Percentiles rank a stretch among this genome's conserved stretches.
These are phyloP conservation scores for Verticillium nubilum DNA, from an alignment of 2,329 filamentous ascomycete genomes.

Conservation along the genomic window DNA sequence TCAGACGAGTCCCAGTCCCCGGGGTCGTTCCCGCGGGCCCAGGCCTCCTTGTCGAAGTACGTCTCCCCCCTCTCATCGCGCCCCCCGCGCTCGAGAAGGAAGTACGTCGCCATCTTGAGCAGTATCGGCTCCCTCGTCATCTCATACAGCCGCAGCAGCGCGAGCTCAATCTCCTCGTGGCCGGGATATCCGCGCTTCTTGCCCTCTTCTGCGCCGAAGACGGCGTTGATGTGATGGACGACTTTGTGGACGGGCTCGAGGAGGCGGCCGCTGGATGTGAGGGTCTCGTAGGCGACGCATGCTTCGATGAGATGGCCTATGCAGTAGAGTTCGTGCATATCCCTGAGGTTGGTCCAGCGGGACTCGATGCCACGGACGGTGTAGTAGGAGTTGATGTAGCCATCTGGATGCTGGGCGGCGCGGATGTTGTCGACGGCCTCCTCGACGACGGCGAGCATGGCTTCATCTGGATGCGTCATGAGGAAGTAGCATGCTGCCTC, in stretches of 20 bases:
- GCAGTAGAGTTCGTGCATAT: slow-evolving; percentile 4
- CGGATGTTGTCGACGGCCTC: slow-evolving; percentile 5
- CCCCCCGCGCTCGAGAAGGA: slow-evolving; percentile 51
- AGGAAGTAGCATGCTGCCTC: slow-evolving; percentile 5
- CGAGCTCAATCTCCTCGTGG: slow-evolving; percentile 38
- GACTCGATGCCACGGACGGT: neutral
- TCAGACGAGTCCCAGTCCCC: slow-evolving; percentile 1
- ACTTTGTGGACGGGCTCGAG: slow-evolving; percentile 2
- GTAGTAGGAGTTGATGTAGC: slow-evolving; percentile 6
- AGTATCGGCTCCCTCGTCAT: slow-evolving; percentile 24
- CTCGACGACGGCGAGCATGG: slow-evolving; percentile 1
- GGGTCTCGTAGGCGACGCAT: slow-evolving; percentile 3
- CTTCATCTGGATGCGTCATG: neutral
- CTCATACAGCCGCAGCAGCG: slow-evolving; percentile 31
- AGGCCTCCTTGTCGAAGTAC: slow-evolving; percentile 49
- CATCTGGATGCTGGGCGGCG: slow-evolving; percentile 1
- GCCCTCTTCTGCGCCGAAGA: neutral
- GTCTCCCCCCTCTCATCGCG: slow-evolving; percentile 40
- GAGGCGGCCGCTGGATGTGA: slow-evolving; percentile 1
- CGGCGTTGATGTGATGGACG: neutral
- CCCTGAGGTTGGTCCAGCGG: slow-evolving; percentile 4
- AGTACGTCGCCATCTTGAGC: slow-evolving; percentile 43
- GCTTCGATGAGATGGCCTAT: slow-evolving; percentile 4
- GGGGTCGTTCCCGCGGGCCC: slow-evolving; percentile 34
- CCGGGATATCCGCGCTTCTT: slow-evolving; percentile 5